Evolutionary conservation across 129 eudicot species (phyloP), one percentile per base, ranked within the genome.

Genomic region (Escallonia rubra): DNA sequence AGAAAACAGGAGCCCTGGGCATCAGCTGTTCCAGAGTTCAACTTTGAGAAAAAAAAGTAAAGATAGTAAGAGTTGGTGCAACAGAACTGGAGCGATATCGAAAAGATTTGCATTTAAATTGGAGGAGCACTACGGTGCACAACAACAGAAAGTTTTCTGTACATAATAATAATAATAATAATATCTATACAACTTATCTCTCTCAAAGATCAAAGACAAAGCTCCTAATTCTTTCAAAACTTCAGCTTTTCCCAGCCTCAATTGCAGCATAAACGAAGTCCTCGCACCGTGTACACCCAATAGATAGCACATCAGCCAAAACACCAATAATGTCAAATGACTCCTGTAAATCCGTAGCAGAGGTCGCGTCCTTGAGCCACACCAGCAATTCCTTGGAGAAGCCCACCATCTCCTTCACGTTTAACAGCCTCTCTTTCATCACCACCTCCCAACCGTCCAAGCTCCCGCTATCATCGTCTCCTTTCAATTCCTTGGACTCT

Each of bases 241-340:
- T 49, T 78, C 57, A 89, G 70, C 85, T 75, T 70, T 87, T 89
- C 61, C 99, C 99, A 47, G 80, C 83, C 72, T 85, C 82, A 43
- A 93, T 93, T 38, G 99, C 91, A 34, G 95, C 96, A 49, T 76
- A 70, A 12, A 93, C 96, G 66, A 89, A 93, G 40, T 93, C 96
- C 78, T 93, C 99, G 13, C 99, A 93, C 54, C 65, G 80, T 12
- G 81, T 58, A 39, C 68, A 73, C 7, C 86, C 90, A 57, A 80
- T 61, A 9, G 91, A 82, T 40, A 93, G 62, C 38, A 89, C 99
- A 67, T 93, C 99, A 7, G 72, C 74, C 61, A 89, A 53, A 54
- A 88, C 92, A n/a, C 95, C 99, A 3, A 89, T 85, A 34, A 89
- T 74, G 50, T 93, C 96, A 62, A 93, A 93, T 9, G 99, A 95